Evolutionary conservation across 2,329 filamentous ascomycete genomes (phyloP).

Genomic region (Chlorencoelia australis): DNA sequence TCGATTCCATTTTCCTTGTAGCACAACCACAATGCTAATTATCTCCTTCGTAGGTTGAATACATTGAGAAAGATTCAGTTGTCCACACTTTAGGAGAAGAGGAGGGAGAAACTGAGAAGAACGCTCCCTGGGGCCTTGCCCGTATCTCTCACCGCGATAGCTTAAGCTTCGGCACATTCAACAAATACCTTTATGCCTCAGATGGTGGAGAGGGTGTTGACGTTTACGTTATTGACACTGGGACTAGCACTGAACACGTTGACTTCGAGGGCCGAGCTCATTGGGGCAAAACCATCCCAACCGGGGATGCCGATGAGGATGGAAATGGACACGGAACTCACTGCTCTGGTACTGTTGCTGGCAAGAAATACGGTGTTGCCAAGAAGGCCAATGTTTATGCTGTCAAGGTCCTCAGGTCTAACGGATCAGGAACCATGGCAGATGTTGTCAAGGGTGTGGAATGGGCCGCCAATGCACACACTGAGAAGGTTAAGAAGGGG

Average conservation of each 20-base stretch:
- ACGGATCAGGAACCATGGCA: constrained; percentile 96
- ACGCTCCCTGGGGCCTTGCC: constrained; percentile 96
- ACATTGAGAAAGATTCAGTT: constrained; percentile 87
- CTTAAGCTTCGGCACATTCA: constrained; percentile 85
- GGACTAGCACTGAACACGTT: constrained; percentile 86
- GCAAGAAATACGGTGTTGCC: constrained; percentile 98
- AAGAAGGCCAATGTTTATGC: constrained; percentile 97
- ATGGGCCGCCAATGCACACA: constrained; percentile 75
- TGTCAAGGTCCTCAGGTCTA: constrained; percentile 96
- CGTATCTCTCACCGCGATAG: constrained; percentile 90
- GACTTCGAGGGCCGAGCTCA: constrained; percentile 93
- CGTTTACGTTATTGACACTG: constrained; percentile 97
- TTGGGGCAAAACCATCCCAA: constrained; percentile 95
- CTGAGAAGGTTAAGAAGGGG: constrained; percentile 69
- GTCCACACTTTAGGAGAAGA: constrained; percentile 66
- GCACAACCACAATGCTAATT: constrained; percentile 12
- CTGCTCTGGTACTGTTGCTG: constrained; percentile 95
- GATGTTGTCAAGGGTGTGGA: constrained; percentile 98
- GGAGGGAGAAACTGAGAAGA: constrained; percentile 65
- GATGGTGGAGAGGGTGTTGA: constrained; percentile 96
- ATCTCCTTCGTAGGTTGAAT: constrained; percentile 63
- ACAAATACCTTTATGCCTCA: constrained; percentile 91
- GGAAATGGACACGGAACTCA: constrained; percentile 98
- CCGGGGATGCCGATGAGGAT: constrained; percentile 74
- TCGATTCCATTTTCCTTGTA: constrained; percentile 1